Conservation (phyloP, 2,329 filamentous ascomycete genomes). For the Talaromyces sp. region DNA sequence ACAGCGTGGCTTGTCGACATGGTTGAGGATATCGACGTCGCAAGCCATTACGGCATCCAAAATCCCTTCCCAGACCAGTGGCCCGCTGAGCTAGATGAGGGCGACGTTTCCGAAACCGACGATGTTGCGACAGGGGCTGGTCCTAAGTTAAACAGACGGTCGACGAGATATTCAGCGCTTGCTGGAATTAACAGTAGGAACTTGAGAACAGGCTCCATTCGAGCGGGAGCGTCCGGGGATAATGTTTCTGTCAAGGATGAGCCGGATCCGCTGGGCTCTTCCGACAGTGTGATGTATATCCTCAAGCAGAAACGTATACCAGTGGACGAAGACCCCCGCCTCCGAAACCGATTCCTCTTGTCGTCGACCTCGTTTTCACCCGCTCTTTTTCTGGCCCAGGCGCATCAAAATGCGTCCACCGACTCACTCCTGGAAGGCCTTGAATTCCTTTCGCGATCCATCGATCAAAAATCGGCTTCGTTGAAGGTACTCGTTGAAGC, state of each 20-base stretch:
- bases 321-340: constrained; percentile 75
- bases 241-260: constrained; percentile 88
- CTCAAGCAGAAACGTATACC: constrained; percentile 73
- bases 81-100: constrained; percentile 76
- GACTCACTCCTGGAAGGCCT: constrained; percentile 76
- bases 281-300: constrained; percentile 79
- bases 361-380: constrained; percentile 96
- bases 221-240: constrained; percentile 61
- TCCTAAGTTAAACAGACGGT: constrained; percentile 47
- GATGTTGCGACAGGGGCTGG: constrained; percentile 22
- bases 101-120: constrained; percentile 63
- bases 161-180: constrained; percentile 77
- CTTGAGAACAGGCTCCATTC: constrained; percentile 64
- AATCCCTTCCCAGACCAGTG: constrained; percentile 77
- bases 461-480: constrained; percentile 96
- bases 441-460: constrained; percentile 81
- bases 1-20: constrained; percentile 33
- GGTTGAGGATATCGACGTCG: constrained; percentile 70
- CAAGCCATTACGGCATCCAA: constrained; percentile 85
- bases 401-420: constrained; percentile 82
- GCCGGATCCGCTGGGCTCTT: constrained; percentile 82
- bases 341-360: constrained; percentile 88
- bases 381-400: constrained; percentile 83
- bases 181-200: constrained; percentile 71
- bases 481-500: constrained; percentile 94